A percentile compares a stretch with the other conserved stretches of the same genome.
phyloP scores from a whole-genome alignment of 805 yeast genomes.

The Yamadazyma laniorum region DNA sequence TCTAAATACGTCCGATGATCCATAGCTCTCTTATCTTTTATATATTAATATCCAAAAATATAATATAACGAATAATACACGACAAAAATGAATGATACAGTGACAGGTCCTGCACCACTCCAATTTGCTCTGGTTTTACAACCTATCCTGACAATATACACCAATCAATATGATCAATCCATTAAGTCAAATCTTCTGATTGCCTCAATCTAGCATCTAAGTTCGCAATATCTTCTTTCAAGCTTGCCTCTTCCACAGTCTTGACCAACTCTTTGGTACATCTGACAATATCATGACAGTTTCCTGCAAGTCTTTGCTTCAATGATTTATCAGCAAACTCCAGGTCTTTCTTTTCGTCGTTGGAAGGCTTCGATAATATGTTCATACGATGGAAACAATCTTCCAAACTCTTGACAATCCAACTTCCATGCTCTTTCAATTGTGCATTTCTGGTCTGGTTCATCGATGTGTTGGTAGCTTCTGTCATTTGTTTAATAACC shows the following conservation, averaged over 20 bases:
- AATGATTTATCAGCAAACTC: conserved; percentile 84
- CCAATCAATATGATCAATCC: background rate
- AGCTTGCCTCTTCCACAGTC: conserved; percentile 91
- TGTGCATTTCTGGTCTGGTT: conserved; percentile 81
- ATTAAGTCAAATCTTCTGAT: conserved; percentile 27
- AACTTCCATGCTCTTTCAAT: conserved; percentile 84
- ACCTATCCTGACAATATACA: background rate
- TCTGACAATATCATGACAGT: conserved; percentile 94
- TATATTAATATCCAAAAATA: conserved; percentile 4
- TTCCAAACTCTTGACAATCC: conserved; percentile 83
- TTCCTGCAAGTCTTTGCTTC: conserved; percentile 92
- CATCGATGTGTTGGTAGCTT: conserved; percentile 85
- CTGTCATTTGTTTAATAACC: conserved; percentile 84
- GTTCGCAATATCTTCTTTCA: conserved; percentile 80
- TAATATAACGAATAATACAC: conserved; percentile 6
- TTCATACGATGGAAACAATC: conserved; percentile 87
- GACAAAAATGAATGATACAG: conserved; percentile 1
- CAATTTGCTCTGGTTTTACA: too few relatives aligned
- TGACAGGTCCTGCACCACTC: background rate
- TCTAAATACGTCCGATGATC: conserved; percentile 30
- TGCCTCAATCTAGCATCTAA: conserved; percentile 63
- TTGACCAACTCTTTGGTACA: conserved; percentile 94
- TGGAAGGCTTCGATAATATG: conserved; percentile 52
- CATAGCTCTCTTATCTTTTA: background rate
- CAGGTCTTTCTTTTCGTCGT: conserved; percentile 40